A percentile compares a stretch with the other conserved stretches of the same genome.
Evolutionary conservation across 2,329 filamentous ascomycete species (phyloP).

Genomic region (Nothopassalora personata): DNA sequence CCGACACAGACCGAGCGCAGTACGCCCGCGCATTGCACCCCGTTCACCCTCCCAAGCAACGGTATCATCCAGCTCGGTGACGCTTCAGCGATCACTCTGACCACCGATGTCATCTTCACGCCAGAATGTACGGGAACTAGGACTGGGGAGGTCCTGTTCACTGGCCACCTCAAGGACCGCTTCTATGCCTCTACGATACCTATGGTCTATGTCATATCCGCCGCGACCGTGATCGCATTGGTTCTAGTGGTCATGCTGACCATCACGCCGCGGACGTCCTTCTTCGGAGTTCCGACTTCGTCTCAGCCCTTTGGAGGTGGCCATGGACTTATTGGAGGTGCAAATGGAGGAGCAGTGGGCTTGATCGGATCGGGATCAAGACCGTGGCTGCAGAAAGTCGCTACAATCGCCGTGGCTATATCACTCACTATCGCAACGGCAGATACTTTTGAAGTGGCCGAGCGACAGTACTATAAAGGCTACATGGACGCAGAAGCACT

Average conservation of each 20-base stretch:
- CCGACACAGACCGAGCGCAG: slow-evolving; percentile 19
- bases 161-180: slow-evolving; percentile 70
- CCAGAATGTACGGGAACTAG: slow-evolving; percentile 49
- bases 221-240: slow-evolving; percentile 85
- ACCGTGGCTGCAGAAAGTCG: slow-evolving; percentile 80
- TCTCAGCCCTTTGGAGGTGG: slow-evolving; percentile 51
- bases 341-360: slow-evolving; percentile 55
- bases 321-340: slow-evolving; percentile 78
- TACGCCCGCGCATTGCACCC: slow-evolving; percentile 48
- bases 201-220: slow-evolving; percentile 86
- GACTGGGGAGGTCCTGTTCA: slow-evolving; percentile 43
- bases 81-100: slow-evolving; percentile 54
- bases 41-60: slow-evolving; percentile 56
- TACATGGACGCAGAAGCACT: slow-evolving; percentile 73
- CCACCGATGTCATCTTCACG: slow-evolving; percentile 55
- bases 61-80: slow-evolving; percentile 52
- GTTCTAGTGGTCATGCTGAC: slow-evolving; percentile 90
- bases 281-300: slow-evolving; percentile 64
- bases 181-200: slow-evolving; percentile 94
- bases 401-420: slow-evolving; percentile 61
- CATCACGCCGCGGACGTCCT: slow-evolving; percentile 89
- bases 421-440: slow-evolving; percentile 90
- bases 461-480: slow-evolving; percentile 72
- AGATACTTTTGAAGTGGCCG: slow-evolving; percentile 81
- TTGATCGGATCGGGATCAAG: slow-evolving; percentile 83